phyloP scores from a whole-genome alignment of 345 rosid genomes.

The Eucalyptus curtisii region DNA sequence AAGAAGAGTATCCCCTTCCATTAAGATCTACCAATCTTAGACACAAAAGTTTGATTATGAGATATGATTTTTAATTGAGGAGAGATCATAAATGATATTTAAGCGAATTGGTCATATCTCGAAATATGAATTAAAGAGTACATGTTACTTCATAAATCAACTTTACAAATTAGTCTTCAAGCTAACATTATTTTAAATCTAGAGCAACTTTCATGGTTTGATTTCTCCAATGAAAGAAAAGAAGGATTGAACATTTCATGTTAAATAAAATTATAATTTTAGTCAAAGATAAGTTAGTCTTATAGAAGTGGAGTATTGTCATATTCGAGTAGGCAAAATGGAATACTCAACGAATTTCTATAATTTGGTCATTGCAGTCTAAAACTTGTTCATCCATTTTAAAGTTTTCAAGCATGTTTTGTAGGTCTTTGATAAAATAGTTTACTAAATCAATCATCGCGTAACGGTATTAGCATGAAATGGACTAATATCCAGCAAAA shows the following conservation, averaged over 20 bases:
- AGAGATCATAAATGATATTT: not conserved
- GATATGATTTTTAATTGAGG: not conserved
- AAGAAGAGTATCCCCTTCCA: not conserved
- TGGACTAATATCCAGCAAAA: not conserved
- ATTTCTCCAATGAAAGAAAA: not conserved
- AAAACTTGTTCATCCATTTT: not conserved
- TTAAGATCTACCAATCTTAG: not conserved
- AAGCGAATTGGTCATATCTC: rapidly evolving
- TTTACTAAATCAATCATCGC: not conserved
- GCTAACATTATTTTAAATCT: not conserved
- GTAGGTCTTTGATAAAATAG: not conserved
- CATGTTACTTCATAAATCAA: not conserved
- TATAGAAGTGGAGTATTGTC: not conserved
- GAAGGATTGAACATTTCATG: not conserved
- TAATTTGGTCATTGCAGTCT: not conserved
- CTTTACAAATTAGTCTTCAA: not conserved
- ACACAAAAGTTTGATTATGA: not conserved
- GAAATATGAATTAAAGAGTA: not conserved
- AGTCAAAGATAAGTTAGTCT: not conserved
- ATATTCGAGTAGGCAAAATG: not conserved
- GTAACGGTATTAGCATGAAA: rapidly evolving
- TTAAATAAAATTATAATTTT: too few species aligned
- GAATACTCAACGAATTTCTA: too few species aligned
- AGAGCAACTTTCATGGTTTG: not conserved
- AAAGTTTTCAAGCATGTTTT: not conserved